Base-by-base conservation (phyloP, 495 filamentous ascomycete genomes). In the Ascobolus immersus region DNA sequence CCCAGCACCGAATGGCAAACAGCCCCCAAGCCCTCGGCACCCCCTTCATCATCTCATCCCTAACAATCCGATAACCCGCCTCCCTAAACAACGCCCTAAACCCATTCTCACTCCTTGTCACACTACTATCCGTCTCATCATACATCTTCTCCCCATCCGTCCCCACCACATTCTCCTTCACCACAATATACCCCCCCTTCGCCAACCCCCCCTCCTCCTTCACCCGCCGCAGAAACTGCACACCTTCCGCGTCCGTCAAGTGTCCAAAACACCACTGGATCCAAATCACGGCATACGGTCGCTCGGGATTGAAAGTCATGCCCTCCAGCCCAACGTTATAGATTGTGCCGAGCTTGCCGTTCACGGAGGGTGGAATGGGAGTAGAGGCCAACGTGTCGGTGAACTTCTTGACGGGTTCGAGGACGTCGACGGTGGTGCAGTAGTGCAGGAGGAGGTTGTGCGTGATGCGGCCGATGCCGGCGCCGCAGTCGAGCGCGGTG, bases 241-340 rank as follows among this genome's bases (percentile, higher is more conserved):
- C 63, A 14, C 93, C 49, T 52, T 90, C 69, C 23, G 44, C 45
- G 54, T 91, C 84, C n/a, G 69, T 82, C 33, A 93, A 53, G 48
- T 92, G 74, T 11, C 79, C 77, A n/a, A 89, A 53, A 54, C 81
- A 93, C 81, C 81, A 91, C 53, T 93, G 84, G 30, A 67, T 76
- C 63, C 69, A 73, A 42, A 76, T 58, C 28, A 73, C 42, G 39
- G 69, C 60, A 38, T 64, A n/a, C 10, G 11, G 25, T 27, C 11
- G 25, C 14, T 11, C 11, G 25, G 14, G 25, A 6, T 11, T 7
- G 7, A 25, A 7, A n/a, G 23, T 7, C 23, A 25, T 25, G 23
- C n/a, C 52, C 54, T 91, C 72, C 2, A 91, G 55, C 2, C 80
- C 77, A 6, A 70, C 46, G 34, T 75, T 78, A 47, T 66, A 74